Evolutionary conservation across 208 protist species (phyloP).

Genomic region (Wallacemonas sp.): DNA sequence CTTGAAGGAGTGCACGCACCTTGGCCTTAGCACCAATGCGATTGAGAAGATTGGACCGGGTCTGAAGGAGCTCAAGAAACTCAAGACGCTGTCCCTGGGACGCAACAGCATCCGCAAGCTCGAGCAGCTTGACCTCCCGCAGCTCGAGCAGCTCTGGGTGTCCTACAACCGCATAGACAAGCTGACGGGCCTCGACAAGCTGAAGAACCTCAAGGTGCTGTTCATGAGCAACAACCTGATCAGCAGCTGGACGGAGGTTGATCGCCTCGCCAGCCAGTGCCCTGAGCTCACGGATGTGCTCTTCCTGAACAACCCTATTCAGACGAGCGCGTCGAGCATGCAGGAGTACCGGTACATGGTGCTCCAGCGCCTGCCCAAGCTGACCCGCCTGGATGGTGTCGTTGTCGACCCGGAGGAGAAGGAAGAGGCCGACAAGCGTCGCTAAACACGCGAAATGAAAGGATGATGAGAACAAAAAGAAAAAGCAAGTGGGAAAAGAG

Average conservation of each 20-base stretch:
- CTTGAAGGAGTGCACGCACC: slow-evolving; percentile 88
- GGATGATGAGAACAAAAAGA: slow-evolving; percentile 2
- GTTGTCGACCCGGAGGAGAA: slow-evolving; percentile 89
- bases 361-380: slow-evolving; percentile 84
- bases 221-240: slow-evolving; percentile 97
- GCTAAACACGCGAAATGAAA: too few species aligned
- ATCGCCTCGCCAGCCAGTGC: slow-evolving; percentile 91
- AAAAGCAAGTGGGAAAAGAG: not conserved
- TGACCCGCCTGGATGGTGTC: slow-evolving; percentile 88
- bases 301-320: slow-evolving; percentile 94
- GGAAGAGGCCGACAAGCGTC: slow-evolving; percentile 87
- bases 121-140: slow-evolving; percentile 93
- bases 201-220: slow-evolving; percentile 90
- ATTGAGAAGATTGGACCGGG: slow-evolving; percentile 95
- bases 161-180: slow-evolving; percentile 97
- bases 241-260: slow-evolving; percentile 93
- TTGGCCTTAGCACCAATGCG: slow-evolving; percentile 93
- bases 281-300: slow-evolving; percentile 92
- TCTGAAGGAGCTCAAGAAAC: slow-evolving; percentile 90
- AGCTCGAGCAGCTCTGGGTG: slow-evolving; percentile 95
- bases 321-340: slow-evolving; percentile 63
- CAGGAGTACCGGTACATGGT: slow-evolving; percentile 89
- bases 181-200: slow-evolving; percentile 93
- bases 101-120: slow-evolving; percentile 96
- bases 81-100: slow-evolving; percentile 94